Conservation (phyloP, 768 basidiomycete genomes). For the Leccinum truebloodii region DNA sequence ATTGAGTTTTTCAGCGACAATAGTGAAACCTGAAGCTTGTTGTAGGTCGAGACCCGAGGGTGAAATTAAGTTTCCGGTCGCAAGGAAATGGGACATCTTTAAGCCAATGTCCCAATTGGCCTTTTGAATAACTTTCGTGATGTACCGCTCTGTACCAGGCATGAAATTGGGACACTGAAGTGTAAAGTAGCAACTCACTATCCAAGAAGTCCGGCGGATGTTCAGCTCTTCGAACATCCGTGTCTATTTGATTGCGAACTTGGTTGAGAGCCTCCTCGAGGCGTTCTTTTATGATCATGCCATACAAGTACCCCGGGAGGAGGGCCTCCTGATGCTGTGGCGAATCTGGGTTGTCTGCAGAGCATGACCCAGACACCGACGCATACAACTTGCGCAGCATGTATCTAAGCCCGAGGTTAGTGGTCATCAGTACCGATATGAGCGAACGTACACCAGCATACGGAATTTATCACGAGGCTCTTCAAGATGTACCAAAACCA, state of each 20-base stretch:
- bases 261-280: constrained; percentile 85
- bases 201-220: constrained; percentile 84
- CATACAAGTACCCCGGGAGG: constrained; percentile 88
- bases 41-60: constrained; percentile 95
- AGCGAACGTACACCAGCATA: constrained; percentile 71
- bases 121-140: constrained; percentile 69
- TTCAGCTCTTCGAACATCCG: constrained; percentile 76
- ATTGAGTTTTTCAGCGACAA: constrained; percentile 98
- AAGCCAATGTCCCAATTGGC: constrained; percentile 92
- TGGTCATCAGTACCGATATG: background rate
- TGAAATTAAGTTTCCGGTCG: constrained; percentile 94
- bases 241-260: constrained; percentile 65
- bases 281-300: constrained; percentile 98
- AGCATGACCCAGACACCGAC: constrained; percentile 85
- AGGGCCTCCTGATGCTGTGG: constrained; percentile 98
- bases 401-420: constrained; percentile 56
- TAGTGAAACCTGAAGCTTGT: constrained; percentile 98
- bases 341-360: constrained; percentile 96
- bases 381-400: constrained; percentile 97
- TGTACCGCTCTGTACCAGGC: constrained; percentile 65
- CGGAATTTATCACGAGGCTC: constrained; percentile 91
- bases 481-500: constrained; percentile 88
- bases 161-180: constrained; percentile 8
- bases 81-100: constrained; percentile 90
- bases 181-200: constrained; percentile 49